phyloP scores from a whole-genome alignment of 108 stramenopile species.

The Asterionellopsis glacialis region DNA sequence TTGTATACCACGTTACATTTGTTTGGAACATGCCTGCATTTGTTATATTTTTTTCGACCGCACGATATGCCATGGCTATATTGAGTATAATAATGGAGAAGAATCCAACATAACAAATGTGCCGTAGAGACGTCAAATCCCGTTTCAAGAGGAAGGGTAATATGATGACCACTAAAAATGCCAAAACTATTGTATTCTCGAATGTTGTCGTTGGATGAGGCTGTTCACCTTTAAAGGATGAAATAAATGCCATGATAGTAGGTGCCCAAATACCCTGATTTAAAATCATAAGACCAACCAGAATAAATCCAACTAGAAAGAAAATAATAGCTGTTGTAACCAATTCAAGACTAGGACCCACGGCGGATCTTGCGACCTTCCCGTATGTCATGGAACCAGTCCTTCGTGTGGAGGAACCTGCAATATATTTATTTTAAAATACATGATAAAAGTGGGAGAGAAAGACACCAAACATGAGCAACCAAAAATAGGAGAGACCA shows the following conservation, averaged over 20 bases:
- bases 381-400: slow-evolving; percentile 67
- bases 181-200: background rate
- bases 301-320: slow-evolving; percentile 60
- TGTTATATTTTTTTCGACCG: background rate
- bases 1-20: too few species aligned
- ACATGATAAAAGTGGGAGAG: too few species aligned
- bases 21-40: too few species aligned
- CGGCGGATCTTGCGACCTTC: slow-evolving; percentile 58
- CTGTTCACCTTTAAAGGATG: background rate
- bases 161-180: background rate
- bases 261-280: slow-evolving; percentile 72
- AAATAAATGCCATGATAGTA: slow-evolving; percentile 15
- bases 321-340: slow-evolving; percentile 45
- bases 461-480: too few species aligned
- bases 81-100: slow-evolving; percentile 12
- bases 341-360: slow-evolving; percentile 54
- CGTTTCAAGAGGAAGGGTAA: slow-evolving; percentile 57
- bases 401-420: slow-evolving; percentile 38
- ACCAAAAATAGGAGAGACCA: too few species aligned
- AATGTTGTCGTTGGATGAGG: background rate
- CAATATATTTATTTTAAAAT: too few species aligned
- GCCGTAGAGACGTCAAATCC: slow-evolving; percentile 65
- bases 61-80: slow-evolving; percentile 2
- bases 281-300: slow-evolving; percentile 79
- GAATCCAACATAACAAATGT: slow-evolving; percentile 81